Evolutionary conservation across 164 flowering plant species (phyloP).

Genomic region (Chimonanthus salicifolius): DNA sequence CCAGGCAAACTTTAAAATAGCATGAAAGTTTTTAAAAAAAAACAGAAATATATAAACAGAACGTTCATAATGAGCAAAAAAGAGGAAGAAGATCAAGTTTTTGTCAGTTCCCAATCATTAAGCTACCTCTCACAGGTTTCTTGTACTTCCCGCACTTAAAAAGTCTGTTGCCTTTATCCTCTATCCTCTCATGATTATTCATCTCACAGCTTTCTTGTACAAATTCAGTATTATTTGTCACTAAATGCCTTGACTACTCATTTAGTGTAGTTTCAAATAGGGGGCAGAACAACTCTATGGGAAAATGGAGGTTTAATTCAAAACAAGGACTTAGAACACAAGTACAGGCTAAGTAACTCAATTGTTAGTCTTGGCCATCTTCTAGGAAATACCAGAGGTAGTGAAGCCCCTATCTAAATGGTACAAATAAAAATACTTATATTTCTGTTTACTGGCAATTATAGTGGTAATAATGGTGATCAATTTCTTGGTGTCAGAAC

Average conservation of each 20-base stretch:
- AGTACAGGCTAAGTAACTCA: too few relatives aligned
- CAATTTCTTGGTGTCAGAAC: too few relatives aligned
- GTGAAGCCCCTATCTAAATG: too few relatives aligned
- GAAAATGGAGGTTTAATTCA: neutral
- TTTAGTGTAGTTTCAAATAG: too few relatives aligned
- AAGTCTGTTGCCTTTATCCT: constrained; percentile 62
- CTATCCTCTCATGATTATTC: constrained; percentile 49
- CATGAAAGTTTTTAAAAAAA: constrained; percentile 25
- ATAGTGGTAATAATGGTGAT: too few relatives aligned
- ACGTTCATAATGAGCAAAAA: neutral
- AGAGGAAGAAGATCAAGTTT: neutral
- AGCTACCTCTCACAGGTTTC: constrained; percentile 49
- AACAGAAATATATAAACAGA: neutral
- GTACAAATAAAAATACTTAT: too few relatives aligned
- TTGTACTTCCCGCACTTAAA: constrained; percentile 55
- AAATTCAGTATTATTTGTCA: too few relatives aligned
- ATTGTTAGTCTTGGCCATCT: too few relatives aligned
- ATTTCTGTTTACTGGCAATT: too few relatives aligned
- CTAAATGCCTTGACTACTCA: too few relatives aligned
- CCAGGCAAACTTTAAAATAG: constrained; percentile 10
- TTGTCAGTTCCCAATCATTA: constrained; percentile 4
- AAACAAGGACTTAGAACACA: neutral
- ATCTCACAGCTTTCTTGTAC: constrained; percentile 51
- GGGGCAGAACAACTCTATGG: neutral
- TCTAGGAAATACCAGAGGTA: too few relatives aligned